These are phyloP conservation scores for Microglena sp. DNA, from an alignment of 139 green algal species.

Conservation along the genomic window DNA sequence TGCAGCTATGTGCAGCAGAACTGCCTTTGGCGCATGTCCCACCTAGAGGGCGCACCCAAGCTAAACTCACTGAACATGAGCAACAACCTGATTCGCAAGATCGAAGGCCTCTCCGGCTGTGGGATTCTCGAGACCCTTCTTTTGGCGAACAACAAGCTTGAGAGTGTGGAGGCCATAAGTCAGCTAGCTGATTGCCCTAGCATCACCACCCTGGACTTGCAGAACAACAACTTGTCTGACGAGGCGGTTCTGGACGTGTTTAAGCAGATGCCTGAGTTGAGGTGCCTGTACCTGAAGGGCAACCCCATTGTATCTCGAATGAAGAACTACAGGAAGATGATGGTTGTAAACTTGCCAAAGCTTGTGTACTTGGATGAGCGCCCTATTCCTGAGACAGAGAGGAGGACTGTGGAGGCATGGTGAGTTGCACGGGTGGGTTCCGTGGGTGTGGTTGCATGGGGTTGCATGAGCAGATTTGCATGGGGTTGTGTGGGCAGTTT, in stretches of 20 bases:
- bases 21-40: constrained; percentile 30
- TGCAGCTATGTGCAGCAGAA: constrained; percentile 82
- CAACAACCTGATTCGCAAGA: constrained; percentile 55
- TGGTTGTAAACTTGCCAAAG: constrained; percentile 44
- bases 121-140: constrained; percentile 53
- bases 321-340: constrained; percentile 62
- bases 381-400: constrained; percentile 68
- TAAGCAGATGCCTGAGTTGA: constrained; percentile 52
- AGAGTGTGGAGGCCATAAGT: constrained; percentile 25
- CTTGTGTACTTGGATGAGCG: constrained; percentile 82
- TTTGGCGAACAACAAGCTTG: constrained; percentile 53
- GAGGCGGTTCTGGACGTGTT: constrained; percentile 36
- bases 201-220: constrained; percentile 62
- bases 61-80: constrained; percentile 77
- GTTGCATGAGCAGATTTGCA: background rate
- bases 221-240: constrained; percentile 65
- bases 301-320: constrained; percentile 68
- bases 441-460: background rate
- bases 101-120: constrained; percentile 42
- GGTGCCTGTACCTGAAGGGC: constrained; percentile 79
- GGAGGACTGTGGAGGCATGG: constrained; percentile 61
- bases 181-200: constrained; percentile 33
- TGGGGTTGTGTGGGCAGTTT: background rate
- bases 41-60: constrained; percentile 39
- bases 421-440: constrained; percentile 18